Conservation (phyloP, 2,329 filamentous ascomycete genomes). For the Colletotrichum higginsianum region DNA sequence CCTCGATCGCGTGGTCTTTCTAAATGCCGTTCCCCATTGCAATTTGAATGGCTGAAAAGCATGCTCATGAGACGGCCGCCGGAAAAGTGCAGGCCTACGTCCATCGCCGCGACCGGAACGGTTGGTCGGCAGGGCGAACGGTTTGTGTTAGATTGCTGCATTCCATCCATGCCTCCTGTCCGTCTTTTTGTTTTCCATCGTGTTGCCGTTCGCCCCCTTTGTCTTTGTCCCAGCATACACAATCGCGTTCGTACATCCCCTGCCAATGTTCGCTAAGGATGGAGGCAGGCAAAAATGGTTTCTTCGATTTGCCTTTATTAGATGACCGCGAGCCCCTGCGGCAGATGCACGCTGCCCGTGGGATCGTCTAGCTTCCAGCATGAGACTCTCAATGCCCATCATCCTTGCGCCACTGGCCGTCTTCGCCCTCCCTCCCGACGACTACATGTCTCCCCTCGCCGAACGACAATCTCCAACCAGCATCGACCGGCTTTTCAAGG, state of each 20-base stretch:
- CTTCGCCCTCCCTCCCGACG: constrained; percentile 57
- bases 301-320: background rate
- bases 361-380: constrained; percentile 10
- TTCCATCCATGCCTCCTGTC: background rate
- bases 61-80: background rate
- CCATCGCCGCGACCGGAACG: background rate
- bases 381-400: constrained; percentile 50
- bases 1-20: background rate
- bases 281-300: background rate
- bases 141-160: background rate
- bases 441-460: constrained; percentile 53
- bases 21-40: background rate
- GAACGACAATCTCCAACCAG: constrained; percentile 61
- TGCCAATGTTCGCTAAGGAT: constrained; percentile 3
- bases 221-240: background rate
- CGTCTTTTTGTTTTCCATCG: no score
- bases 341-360: no score
- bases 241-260: background rate
- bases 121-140: background rate
- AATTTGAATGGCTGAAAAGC: background rate
- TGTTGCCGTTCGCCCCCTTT: background rate
- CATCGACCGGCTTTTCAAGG: constrained; percentile 70
- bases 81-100: background rate
- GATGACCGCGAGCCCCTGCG: no score
- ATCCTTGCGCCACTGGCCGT: constrained; percentile 57